Evolutionary conservation across 139 green algal genomes (phyloP), one percentile per base, ranked within the genome.

Genomic region (Chlorella sp.): DNA sequence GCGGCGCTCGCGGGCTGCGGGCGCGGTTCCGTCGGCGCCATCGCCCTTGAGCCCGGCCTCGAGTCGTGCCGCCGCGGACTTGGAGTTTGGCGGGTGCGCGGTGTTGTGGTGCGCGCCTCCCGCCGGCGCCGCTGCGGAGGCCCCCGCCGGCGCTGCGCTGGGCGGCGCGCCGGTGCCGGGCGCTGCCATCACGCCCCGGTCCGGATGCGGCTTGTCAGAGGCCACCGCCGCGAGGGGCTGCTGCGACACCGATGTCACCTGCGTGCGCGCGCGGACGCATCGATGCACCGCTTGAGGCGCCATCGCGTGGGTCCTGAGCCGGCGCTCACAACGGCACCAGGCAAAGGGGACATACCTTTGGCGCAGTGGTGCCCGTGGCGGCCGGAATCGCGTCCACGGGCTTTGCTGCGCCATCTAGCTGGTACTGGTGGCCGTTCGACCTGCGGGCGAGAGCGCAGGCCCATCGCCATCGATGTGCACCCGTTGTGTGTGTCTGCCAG

Each of bases 1-100:
- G 78, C 83, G 83, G 32, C 83, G 80, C 55, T 68, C 36, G 49
- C 86, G 86, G n/a, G n/a, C n/a, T n/a, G n/a, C n/a, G n/a, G n/a
- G n/a, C n/a, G 42, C 42, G 10, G 10, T 55, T 55, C 17, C 42
- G n/a, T n/a, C 42, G 42, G 42, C 42, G 10, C 42, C 42, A 55
- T 55, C 42, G 17, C 17, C 42, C 42, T 55, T 55, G 42, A 55
- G n/a, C n/a, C n/a, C n/a, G n/a, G n/a, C 42, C 10, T 55, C 42
- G 17, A 55, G 42, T 55, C 17, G 42, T 55, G 10, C 10, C 17
- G 42, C 42, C 42, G 17, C 42, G 10, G 42, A 55, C 17, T 55
- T 55, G 42, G 42, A 55, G n/a, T n/a, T n/a, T 55, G 42, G 17
- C 42, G 42, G 42, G 42, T 10, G 42, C 10, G 10, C 17, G 42